These are phyloP conservation scores for Lactarius indigo DNA, from an alignment of 768 basidiomycete species.

Conservation along the genomic window DNA sequence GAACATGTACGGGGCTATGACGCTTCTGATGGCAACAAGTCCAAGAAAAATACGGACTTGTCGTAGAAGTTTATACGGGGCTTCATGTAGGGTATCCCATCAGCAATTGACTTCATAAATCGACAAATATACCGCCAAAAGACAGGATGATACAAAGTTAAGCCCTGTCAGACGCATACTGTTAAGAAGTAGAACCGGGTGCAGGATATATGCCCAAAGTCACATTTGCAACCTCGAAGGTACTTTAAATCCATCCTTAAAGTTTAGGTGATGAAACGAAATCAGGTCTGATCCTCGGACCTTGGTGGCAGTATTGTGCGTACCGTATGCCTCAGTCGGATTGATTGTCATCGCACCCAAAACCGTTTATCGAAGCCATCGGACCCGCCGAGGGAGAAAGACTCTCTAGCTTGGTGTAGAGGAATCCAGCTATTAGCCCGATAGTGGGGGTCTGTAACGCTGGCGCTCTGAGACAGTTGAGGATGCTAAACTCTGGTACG, in stretches of 20 bases:
- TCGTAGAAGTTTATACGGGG: conserved; percentile 59
- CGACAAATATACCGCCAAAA: conserved; percentile 57
- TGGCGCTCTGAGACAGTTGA: conserved; percentile 26
- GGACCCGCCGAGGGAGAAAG: conserved; percentile 56
- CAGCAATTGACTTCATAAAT: conserved; percentile 58
- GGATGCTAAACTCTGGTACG: conserved; percentile 51
- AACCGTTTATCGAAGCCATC: conserved; percentile 67
- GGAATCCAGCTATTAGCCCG: conserved; percentile 50
- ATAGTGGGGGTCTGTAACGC: conserved; percentile 46
- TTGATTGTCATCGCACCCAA: conserved; percentile 59
- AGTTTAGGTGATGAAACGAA: neutral
- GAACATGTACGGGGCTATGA: conserved; percentile 39
- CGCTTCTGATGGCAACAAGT: neutral
- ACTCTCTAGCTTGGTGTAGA: conserved; percentile 48
- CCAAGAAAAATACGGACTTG: conserved; percentile 38
- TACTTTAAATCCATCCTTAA: conserved; percentile 35
- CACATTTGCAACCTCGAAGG: conserved; percentile 48
- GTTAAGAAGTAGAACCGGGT: neutral
- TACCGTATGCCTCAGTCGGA: conserved; percentile 67
- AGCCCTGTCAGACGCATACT: conserved; percentile 24
- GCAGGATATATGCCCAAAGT: conserved; percentile 22
- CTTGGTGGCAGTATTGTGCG: conserved; percentile 67
- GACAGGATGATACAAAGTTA: conserved; percentile 52
- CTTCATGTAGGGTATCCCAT: conserved; percentile 72
- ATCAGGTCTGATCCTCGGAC: conserved; percentile 33